Percentiles rank a stretch among this genome's conserved stretches.
Conservation (phyloP, 805 yeast species). For the Candida odintsovae region DNA sequence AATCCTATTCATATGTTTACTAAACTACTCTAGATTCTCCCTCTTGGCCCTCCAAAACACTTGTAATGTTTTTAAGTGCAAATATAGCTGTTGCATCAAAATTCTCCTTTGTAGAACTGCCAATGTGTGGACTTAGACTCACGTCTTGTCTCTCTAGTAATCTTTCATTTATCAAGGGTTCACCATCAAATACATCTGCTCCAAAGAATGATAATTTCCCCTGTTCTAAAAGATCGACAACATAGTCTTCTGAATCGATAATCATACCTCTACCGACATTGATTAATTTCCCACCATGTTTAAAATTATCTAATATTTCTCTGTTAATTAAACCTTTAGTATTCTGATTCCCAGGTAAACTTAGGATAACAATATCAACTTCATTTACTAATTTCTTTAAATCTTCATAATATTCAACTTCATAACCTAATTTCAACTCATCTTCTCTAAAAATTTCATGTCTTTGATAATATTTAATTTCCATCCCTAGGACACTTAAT, state of each 20-base stretch:
- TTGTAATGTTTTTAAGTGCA: conserved; percentile 39
- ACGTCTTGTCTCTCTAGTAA: conserved; percentile 34
- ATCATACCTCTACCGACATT: conserved; percentile 58
- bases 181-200: conserved; percentile 53
- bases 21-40: conserved; percentile 17
- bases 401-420: conserved; percentile 30
- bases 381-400: conserved; percentile 29
- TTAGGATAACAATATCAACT: conserved; percentile 49
- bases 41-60: conserved; percentile 26
- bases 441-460: conserved; percentile 28
- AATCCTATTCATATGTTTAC: neutral
- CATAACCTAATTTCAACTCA: conserved; percentile 26
- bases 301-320: conserved; percentile 32
- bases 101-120: conserved; percentile 47
- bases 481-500: conserved; percentile 50
- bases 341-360: conserved; percentile 50
- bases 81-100: conserved; percentile 37
- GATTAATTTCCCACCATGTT: conserved; percentile 40
- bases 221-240: conserved; percentile 30
- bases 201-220: conserved; percentile 53
- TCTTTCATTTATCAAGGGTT: conserved; percentile 36
- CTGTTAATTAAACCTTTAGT: conserved; percentile 44
- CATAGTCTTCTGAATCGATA: conserved; percentile 42
- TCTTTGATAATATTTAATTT: conserved; percentile 50
- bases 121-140: conserved; percentile 56